These are phyloP conservation scores for Phylloporus gajari DNA, from an alignment of 1,284 basidiomycete genomes.

Conservation along the genomic window DNA sequence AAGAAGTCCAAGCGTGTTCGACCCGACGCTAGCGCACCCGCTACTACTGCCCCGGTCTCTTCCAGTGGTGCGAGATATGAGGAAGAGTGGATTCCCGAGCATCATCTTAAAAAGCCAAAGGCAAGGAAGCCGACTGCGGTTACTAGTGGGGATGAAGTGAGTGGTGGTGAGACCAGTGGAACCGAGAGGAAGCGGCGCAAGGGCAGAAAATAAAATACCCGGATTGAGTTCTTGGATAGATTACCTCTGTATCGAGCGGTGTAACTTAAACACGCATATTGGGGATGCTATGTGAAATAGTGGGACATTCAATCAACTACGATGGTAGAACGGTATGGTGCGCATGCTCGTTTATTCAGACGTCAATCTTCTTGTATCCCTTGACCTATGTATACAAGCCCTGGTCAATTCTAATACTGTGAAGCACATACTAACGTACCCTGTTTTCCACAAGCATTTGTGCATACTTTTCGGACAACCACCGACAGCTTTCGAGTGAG, in stretches of 20 bases:
- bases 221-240: background rate
- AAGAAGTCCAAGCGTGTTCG: slow-evolving; percentile 49
- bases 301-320: background rate
- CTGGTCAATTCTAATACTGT: slow-evolving; percentile 15
- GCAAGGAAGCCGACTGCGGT: slow-evolving; percentile 55
- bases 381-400: slow-evolving; percentile 58
- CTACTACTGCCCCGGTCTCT: slow-evolving; percentile 70
- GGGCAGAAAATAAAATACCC: slow-evolving; percentile 61
- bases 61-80: slow-evolving; percentile 81
- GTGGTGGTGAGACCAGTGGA: slow-evolving; percentile 67
- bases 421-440: slow-evolving; percentile 61
- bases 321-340: background rate
- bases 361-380: slow-evolving; percentile 64
- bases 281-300: background rate
- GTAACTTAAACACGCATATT: background rate
- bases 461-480: slow-evolving; percentile 87
- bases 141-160: slow-evolving; percentile 76
- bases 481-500: slow-evolving; percentile 89
- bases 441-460: slow-evolving; percentile 86
- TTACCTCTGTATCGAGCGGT: slow-evolving; percentile 8
- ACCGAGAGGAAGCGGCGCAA: slow-evolving; percentile 69
- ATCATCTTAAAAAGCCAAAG: slow-evolving; percentile 81
- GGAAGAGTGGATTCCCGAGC: slow-evolving; percentile 93
- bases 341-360: slow-evolving; percentile 24
- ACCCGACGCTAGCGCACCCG: slow-evolving; percentile 63